Percentiles rank a stretch among this genome's conserved stretches.
These are phyloP conservation scores for grape (Vitis vinifera) DNA, from an alignment of 164 flowering plant species.

Conservation along the genomic window ASM3070453v1 NC_081814.1:16125001-16125500, in stretches of 20 bases:
- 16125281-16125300: constrained; percentile 49
- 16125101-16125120: constrained; percentile 96
- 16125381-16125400: too few relatives aligned
- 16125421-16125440: too few relatives aligned
- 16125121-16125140: constrained; percentile 91
- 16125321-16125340: too few relatives aligned
- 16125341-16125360: too few relatives aligned
- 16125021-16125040: constrained; percentile 77
- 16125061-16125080: constrained; percentile 92
- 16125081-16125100: constrained; percentile 98
- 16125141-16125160: constrained; percentile 89
- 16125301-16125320: too few relatives aligned
- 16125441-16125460: too few relatives aligned
- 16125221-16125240: constrained; percentile 60
- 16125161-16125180: constrained; percentile 85
- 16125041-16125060: constrained; percentile 84
- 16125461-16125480: too few relatives aligned
- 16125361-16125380: too few relatives aligned
- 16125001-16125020: constrained; percentile 84
- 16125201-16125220: constrained; percentile 81
- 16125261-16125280: constrained; percentile 87
- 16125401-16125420: too few relatives aligned
- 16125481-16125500: too few relatives aligned
- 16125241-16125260: constrained; percentile 85
- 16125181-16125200: constrained; percentile 85